Evolutionary conservation across 805 yeast species (phyloP), one percentile per base, ranked within the genome.

Genomic region (Candida coquimbonensis): DNA sequence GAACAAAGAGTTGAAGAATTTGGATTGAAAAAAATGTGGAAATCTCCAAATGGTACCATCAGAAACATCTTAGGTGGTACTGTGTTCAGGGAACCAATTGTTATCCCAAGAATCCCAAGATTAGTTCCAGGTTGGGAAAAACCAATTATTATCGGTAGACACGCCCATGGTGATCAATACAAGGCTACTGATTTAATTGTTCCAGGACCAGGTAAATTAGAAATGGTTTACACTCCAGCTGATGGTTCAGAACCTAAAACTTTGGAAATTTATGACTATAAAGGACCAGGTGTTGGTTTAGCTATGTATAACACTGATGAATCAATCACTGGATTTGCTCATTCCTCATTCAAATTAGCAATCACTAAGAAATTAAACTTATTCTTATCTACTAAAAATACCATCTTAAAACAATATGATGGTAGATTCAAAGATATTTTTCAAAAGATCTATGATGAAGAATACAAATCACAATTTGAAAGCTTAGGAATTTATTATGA

Each of bases 221-320:
- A 81, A 58, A 64, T 85, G 57, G 79, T 76, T 9, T 84, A 73
- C 68, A 81, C 77, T 41, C 89, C 90, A 32, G 61, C 62, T n/a
- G 74, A 74, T 47, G 83, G 83, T 8, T 69, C 77, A 36, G 74
- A 69, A 19, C 59, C 70, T 42, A 65, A 73, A 53, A 70, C 69
- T 36, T 64, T 64, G 53, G 68, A 73, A 37, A 87, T 85, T 35
- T 83, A 70, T 57, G 75, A 83, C 59, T 85, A 74, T 63, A 70
- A 81, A 53, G 78, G 75, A 38, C 57, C 81, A 9, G 91, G 93
- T 63, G 88, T 84, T 45, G 91, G 84, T 3, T 67, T 85, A 61
- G 83, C 88, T 43, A 85, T 84, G 90, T 85, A 85, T 69, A 85
- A 85, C 67, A 84, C 91, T 24, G 89, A 83, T 52, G 86, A 81